Base-by-base conservation (phyloP, 75 land plant genomes). In the Picea sitchensis region DNA sequence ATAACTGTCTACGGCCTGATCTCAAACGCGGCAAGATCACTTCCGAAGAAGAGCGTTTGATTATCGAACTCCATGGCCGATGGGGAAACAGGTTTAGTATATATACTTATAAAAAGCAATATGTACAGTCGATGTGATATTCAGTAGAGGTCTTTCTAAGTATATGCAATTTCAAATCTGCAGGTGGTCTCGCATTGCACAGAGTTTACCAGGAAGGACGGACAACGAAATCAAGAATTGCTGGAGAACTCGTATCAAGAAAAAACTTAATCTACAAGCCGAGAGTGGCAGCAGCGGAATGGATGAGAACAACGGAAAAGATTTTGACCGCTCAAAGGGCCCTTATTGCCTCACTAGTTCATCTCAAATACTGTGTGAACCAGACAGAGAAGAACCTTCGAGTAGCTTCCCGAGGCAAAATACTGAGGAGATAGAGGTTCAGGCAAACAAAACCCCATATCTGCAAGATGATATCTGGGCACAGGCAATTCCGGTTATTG, bases 151-250 rank as follows among this genome's bases (percentile, higher is more conserved):
- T 51, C 56, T 9, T 51, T 51, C 56, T 51, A 51, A 51, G 9
- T 51, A 51, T 9, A 9, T 51, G 12, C 56, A 51, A 51, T 51
- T 51, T 51, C 56, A 51, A 51, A 51, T 51, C 1, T 1, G 11
- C 56, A 51, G 56, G 56, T 51, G 56, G 56, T 51, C 56, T 51
- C 56, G 62, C 15, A 78, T 78, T 64, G 72, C 72, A 4, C 3
- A 21, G 21, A 44, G 61, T 31, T 47, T 78, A 47, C 72, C 71
- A 0, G 80, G 80, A 47, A 63, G 80, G 44, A 64, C 80, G 2
- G 80, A 78, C 72, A 78, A 78, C 58, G 71, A 60, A 69, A 78
- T 78, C 13, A 78, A 78, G 67, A 78, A 78, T 57, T 78, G 38
- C 58, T 78, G 80, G 80, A 51, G 80, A 20, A 64, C 80, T 0